A percentile compares a stretch with the other conserved stretches of the same genome.
Evolutionary conservation across 2,329 filamentous ascomycete genomes (phyloP).

Genomic region (Albifimbria verrucaria): DNA sequence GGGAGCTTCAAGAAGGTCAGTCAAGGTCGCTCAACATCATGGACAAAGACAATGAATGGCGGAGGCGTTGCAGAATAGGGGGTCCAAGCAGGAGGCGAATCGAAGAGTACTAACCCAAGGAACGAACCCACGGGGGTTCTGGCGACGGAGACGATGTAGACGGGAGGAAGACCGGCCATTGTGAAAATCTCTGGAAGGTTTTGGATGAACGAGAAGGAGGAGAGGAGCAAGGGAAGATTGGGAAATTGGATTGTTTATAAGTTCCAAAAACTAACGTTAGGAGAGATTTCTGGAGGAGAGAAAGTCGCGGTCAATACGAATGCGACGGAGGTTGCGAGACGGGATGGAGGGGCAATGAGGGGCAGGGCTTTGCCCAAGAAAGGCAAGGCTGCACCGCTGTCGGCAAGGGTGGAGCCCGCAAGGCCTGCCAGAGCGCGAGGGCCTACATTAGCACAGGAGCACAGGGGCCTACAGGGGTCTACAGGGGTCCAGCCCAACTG

Average conservation of each 20-base stretch:
- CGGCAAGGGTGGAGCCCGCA: background rate
- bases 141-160: constrained; percentile 92
- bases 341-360: background rate
- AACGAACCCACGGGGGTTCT: constrained; percentile 93
- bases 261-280: no score
- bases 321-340: background rate
- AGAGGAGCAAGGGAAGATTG: constrained; percentile 11
- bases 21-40: background rate
- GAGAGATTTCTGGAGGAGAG: background rate
- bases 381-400: background rate
- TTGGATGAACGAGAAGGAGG: constrained; percentile 7
- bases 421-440: background rate
- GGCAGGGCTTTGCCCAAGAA: background rate
- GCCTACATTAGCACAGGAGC: no score
- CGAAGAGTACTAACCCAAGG: constrained; percentile 63
- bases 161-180: constrained; percentile 79
- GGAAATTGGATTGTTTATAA: constrained; percentile 5
- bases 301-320: background rate
- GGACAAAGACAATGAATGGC: background rate
- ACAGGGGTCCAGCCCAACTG: no score
- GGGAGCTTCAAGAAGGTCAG: constrained; percentile 57
- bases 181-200: constrained; percentile 21
- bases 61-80: background rate
- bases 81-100: constrained; percentile 2
- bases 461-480: no score